A percentile compares a stretch with the other conserved stretches of the same genome.
Evolutionary conservation across 257 asterid species (phyloP).

Genomic region (Solanum bukasovii): DNA sequence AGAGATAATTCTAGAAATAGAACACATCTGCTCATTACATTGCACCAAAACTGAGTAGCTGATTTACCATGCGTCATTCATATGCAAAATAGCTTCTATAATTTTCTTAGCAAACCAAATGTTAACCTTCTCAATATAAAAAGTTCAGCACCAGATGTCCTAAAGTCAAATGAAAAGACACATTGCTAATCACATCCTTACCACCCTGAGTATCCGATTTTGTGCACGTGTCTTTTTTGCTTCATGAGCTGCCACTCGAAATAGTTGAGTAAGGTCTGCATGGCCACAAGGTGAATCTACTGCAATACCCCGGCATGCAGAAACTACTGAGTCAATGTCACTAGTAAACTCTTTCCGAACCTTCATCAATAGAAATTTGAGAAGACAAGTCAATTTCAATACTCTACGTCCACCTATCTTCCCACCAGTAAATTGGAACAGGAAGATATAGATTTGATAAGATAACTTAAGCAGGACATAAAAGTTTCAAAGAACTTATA

Average conservation of each 20-base stretch:
- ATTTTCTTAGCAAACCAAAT: neutral
- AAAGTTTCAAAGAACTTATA: neutral
- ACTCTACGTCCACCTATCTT: neutral
- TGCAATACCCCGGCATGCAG: slow-evolving; percentile 47
- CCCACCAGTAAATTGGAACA: neutral
- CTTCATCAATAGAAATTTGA: slow-evolving; percentile 27
- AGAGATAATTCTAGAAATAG: neutral
- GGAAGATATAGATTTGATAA: neutral
- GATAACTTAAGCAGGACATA: neutral
- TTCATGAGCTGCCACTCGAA: slow-evolving; percentile 77
- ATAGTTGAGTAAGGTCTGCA: slow-evolving; percentile 83
- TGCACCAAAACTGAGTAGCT: neutral
- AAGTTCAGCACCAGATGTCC: neutral
- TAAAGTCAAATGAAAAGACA: neutral
- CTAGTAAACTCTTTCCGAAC: slow-evolving; percentile 78
- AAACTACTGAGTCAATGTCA: slow-evolving; percentile 55
- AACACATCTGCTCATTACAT: neutral
- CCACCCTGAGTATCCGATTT: slow-evolving; percentile 79
- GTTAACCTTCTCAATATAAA: neutral
- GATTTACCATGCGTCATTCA: neutral
- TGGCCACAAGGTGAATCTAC: slow-evolving; percentile 53
- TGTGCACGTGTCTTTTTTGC: slow-evolving; percentile 85
- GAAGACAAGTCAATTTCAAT: neutral
- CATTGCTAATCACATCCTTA: slow-evolving; percentile 22
- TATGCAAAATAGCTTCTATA: neutral